These are phyloP conservation scores for Aphanomyces astaci DNA, from an alignment of 352 stramenopile species.

Conservation along the genomic window DNA sequence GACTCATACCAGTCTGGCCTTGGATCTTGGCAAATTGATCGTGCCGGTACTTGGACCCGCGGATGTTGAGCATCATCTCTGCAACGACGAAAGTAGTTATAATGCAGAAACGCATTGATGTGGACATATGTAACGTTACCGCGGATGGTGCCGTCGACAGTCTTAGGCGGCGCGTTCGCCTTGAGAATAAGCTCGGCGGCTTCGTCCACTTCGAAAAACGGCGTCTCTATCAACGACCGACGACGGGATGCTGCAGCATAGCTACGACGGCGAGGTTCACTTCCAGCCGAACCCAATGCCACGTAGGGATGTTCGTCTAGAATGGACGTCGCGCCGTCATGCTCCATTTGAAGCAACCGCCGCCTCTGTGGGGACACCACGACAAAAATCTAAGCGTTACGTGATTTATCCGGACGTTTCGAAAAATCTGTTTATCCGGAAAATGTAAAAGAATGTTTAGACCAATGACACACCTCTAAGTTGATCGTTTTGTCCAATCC, in stretches of 20 bases:
- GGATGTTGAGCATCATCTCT: conserved; percentile 19
- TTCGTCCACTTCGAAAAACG: conserved; percentile 27
- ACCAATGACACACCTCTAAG: background rate
- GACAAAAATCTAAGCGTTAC: too few relatives aligned
- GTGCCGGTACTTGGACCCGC: conserved; percentile 3
- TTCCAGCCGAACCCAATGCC: too few relatives aligned
- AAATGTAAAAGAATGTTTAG: too few relatives aligned
- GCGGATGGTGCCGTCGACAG: conserved; percentile 34
- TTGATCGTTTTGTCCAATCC: background rate
- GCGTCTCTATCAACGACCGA: conserved; percentile 12
- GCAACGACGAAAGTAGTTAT: background rate
- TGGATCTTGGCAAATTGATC: conserved; percentile 24
- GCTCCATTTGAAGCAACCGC: too few relatives aligned
- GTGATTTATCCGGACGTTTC: background rate
- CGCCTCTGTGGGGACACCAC: too few relatives aligned
- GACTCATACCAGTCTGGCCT: conserved; percentile 16
- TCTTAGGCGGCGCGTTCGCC: conserved; percentile 50
- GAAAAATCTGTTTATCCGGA: background rate
- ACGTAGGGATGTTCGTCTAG: background rate
- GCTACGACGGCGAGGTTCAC: background rate
- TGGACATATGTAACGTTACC: background rate
- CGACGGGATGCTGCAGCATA: background rate
- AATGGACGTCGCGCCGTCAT: background rate
- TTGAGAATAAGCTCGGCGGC: conserved; percentile 58
- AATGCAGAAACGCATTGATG: background rate